phyloP scores from a whole-genome alignment of 768 basidiomycete species.

The Tricholoma bakamatsutake region DNA sequence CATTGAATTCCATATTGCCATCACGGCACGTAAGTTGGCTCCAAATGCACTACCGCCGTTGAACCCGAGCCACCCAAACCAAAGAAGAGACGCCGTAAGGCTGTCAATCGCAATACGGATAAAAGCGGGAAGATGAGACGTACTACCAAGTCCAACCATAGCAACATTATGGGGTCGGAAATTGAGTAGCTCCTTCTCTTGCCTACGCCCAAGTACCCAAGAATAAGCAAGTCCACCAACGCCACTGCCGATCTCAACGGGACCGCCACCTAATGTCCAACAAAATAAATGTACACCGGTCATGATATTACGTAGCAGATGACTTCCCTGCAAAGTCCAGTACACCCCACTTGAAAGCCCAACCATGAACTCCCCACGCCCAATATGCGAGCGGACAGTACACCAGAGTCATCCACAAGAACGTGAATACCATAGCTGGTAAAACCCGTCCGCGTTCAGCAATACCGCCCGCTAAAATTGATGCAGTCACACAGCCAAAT shows the following conservation, averaged over 20 bases:
- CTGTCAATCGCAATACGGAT: not conserved
- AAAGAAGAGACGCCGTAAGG: slow-evolving; percentile 59
- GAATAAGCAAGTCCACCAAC: slow-evolving; percentile 82
- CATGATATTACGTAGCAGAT: not conserved
- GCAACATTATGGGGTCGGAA: slow-evolving; percentile 89
- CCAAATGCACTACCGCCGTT: slow-evolving; percentile 88
- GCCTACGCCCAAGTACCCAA: slow-evolving; percentile 79
- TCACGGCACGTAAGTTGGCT: slow-evolving; percentile 80
- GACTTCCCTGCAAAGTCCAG: slow-evolving; percentile 78
- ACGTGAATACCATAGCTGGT: slow-evolving; percentile 76
- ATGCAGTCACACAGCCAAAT: slow-evolving; percentile 78
- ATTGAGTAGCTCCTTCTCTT: slow-evolving; percentile 64
- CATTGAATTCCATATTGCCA: slow-evolving; percentile 89
- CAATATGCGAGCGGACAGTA: slow-evolving; percentile 87
- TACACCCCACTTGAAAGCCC: slow-evolving; percentile 81
- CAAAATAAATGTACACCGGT: not conserved
- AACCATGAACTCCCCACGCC: slow-evolving; percentile 78
- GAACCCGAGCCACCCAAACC: slow-evolving; percentile 89
- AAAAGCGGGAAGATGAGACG: slow-evolving; percentile 10
- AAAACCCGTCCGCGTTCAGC: slow-evolving; percentile 85
- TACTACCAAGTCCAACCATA: slow-evolving; percentile 72
- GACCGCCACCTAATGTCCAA: slow-evolving; percentile 58
- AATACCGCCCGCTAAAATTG: slow-evolving; percentile 70
- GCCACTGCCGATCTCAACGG: slow-evolving; percentile 85
- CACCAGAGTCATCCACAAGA: slow-evolving; percentile 82